phyloP scores from a whole-genome alignment of 257 asterid species.

The Solanum tarijense region DNA sequence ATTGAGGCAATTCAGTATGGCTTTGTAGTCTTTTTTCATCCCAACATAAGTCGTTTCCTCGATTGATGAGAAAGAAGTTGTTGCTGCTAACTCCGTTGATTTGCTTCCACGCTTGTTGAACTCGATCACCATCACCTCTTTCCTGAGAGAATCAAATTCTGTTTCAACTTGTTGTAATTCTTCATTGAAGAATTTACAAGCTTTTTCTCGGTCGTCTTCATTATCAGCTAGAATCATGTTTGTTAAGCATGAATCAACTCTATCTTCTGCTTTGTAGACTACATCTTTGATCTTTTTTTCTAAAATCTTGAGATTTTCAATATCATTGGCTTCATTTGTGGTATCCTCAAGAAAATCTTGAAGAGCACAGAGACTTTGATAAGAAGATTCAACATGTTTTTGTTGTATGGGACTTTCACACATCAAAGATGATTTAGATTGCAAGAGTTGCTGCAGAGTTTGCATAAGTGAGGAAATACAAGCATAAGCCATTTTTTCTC shows the following conservation, averaged over 20 bases:
- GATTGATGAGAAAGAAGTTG: not conserved
- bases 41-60: not conserved
- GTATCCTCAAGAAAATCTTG: not conserved
- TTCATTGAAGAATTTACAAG: not conserved
- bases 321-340: not conserved
- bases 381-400: not conserved
- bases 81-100: not conserved
- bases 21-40: not conserved
- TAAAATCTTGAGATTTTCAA: not conserved
- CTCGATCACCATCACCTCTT: slow-evolving; percentile 1
- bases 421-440: not conserved
- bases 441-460: slow-evolving; percentile 3
- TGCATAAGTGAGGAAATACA: slow-evolving; percentile 18
- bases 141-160: not conserved
- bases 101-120: not conserved
- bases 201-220: not conserved
- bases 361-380: not conserved
- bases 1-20: not conserved
- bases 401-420: not conserved
- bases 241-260: not conserved
- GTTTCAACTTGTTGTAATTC: not conserved
- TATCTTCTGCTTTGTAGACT: slow-evolving; percentile 6
- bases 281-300: slow-evolving; percentile 3
- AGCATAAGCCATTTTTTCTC: slow-evolving; percentile 7
- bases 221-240: not conserved